A percentile compares a stretch with the other conserved stretches of the same genome.
Evolutionary conservation across 1,284 basidiomycete genomes (phyloP).

Genomic region (Trichosporon faecale): DNA sequence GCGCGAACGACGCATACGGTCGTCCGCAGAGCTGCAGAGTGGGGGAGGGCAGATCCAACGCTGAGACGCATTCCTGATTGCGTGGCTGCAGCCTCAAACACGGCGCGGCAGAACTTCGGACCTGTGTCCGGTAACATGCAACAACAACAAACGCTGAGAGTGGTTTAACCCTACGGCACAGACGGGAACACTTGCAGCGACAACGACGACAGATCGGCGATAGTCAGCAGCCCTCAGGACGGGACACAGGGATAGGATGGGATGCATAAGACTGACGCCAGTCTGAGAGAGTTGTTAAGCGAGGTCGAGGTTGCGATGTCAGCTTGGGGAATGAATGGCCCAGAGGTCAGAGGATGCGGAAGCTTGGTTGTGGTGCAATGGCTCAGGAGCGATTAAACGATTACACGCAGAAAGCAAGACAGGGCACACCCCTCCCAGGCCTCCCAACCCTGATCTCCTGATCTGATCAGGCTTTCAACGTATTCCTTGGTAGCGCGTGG

Average conservation of each 20-base stretch:
- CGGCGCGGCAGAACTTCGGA: background rate
- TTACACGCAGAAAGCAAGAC: background rate
- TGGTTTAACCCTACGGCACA: background rate
- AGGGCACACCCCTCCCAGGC: background rate
- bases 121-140: background rate
- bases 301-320: background rate
- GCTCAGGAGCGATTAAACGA: background rate
- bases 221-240: background rate
- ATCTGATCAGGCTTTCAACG: background rate
- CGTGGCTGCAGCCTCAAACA: background rate
- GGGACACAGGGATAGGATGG: background rate
- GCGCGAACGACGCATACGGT: background rate
- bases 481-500: too few relatives aligned
- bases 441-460: background rate
- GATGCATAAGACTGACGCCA: background rate
- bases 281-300: background rate
- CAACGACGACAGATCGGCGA: background rate
- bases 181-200: background rate
- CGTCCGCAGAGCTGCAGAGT: background rate
- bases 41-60: background rate
- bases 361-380: background rate
- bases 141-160: background rate
- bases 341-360: background rate
- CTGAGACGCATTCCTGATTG: background rate
- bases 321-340: background rate